These are phyloP conservation scores for Pterocarpus santalinus DNA, from an alignment of 306 rosid species.

Conservation along the genomic window DNA sequence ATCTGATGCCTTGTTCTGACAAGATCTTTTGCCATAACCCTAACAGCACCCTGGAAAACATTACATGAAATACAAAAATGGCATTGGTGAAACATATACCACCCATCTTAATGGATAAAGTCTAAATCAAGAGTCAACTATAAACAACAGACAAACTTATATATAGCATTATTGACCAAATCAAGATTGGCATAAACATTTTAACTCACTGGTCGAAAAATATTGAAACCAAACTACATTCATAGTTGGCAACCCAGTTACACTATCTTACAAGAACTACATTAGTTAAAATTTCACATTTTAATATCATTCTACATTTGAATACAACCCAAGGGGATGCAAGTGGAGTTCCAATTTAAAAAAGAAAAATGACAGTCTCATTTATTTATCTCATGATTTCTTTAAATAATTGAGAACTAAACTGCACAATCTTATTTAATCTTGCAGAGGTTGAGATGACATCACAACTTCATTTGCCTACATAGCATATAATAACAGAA, in stretches of 20 bases:
- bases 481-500: slow-evolving; percentile 9
- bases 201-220: background rate
- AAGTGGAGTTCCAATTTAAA: background rate
- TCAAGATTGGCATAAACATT: background rate
- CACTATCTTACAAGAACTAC: slow-evolving; percentile 15
- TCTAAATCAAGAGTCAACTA: slow-evolving; percentile 31
- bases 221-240: slow-evolving; percentile 29
- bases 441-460: slow-evolving; percentile 14
- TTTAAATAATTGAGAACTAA: background rate
- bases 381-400: slow-evolving; percentile 8
- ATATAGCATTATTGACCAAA: slow-evolving; percentile 6
- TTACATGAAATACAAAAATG: slow-evolving; percentile 43
- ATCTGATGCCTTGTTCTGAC: slow-evolving; percentile 97
- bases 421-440: background rate
- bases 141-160: slow-evolving; percentile 10
- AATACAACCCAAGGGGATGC: background rate
- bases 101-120: slow-evolving; percentile 33
- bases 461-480: background rate
- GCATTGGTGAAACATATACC: slow-evolving; percentile 31
- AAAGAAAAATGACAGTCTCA: background rate
- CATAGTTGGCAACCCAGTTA: background rate
- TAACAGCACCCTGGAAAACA: slow-evolving; percentile 92
- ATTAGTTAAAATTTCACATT: slow-evolving; percentile 14
- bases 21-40: slow-evolving; percentile 98
- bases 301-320: slow-evolving; percentile 35